Conservation (phyloP, 75 land plant species). For the Larix kaempferi region DNA sequence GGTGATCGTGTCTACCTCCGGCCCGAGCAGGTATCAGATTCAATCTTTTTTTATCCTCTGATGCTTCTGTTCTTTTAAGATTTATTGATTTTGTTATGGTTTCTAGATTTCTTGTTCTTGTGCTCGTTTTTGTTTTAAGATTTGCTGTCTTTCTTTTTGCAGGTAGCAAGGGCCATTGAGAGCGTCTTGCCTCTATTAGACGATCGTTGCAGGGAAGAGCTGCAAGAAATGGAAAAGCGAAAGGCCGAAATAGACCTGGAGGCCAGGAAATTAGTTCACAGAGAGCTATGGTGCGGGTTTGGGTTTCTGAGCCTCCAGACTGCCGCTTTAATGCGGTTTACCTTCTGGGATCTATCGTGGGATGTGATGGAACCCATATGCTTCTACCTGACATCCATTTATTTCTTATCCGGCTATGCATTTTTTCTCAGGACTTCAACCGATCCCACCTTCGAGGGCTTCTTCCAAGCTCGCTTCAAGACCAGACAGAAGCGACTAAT, state of each 20-base stretch:
- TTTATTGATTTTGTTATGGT: not conserved
- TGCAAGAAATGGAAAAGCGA: slow-evolving; percentile 37
- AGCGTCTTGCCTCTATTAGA: slow-evolving; percentile 11
- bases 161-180: slow-evolving; percentile 27
- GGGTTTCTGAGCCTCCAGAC: slow-evolving; percentile 44
- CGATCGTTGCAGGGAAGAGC: slow-evolving; percentile 42
- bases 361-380: slow-evolving; percentile 90
- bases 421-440: slow-evolving; percentile 73
- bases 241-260: slow-evolving; percentile 45
- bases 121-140: not conserved
- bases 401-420: slow-evolving; percentile 55
- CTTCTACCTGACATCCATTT: slow-evolving; percentile 60
- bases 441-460: slow-evolving; percentile 78
- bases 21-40: slow-evolving; percentile 33
- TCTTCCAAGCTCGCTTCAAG: slow-evolving; percentile 51
- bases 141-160: not conserved
- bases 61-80: no score
- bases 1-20: slow-evolving; percentile 56
- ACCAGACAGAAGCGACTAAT: slow-evolving; percentile 46
- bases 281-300: slow-evolving; percentile 56
- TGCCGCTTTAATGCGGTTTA: slow-evolving; percentile 47
- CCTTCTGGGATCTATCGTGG: slow-evolving; percentile 84
- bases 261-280: slow-evolving; percentile 41
- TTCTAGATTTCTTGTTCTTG: not conserved
- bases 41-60: not conserved